These are phyloP conservation scores for Zopfia rhizophila DNA, from an alignment of 2,329 filamentous ascomycete genomes.

Conservation along the genomic window DNA sequence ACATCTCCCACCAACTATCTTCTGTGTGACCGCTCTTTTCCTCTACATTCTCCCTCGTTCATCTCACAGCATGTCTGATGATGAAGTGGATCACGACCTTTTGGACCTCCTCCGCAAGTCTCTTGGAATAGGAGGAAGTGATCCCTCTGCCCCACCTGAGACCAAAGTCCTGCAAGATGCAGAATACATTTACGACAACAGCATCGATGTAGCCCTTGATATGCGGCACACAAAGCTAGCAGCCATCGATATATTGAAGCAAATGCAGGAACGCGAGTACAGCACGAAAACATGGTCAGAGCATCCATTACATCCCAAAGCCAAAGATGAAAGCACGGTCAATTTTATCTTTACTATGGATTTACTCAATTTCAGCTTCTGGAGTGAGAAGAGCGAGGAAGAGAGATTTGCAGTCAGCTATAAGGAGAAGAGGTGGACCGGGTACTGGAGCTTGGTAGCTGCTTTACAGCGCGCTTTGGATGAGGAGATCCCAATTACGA, in stretches of 20 bases:
- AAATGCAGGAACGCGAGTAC: constrained; percentile 87
- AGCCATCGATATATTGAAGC: constrained; percentile 78
- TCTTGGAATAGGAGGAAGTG: constrained; percentile 68
- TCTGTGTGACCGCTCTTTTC: too few species aligned
- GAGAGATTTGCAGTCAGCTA: constrained; percentile 88
- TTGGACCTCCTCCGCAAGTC: constrained; percentile 86
- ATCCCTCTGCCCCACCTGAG: constrained; percentile 70
- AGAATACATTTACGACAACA: constrained; percentile 89
- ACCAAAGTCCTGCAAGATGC: constrained; percentile 85
- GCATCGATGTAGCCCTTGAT: constrained; percentile 90
- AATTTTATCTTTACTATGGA: constrained; percentile 99
- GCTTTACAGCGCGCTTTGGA: constrained; percentile 87
- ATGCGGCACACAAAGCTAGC: constrained; percentile 84
- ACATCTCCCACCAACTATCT: too few species aligned
- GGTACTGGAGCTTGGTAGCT: constrained; percentile 94
- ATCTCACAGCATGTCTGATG: constrained; percentile 81
- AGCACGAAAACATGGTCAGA: constrained; percentile 87
- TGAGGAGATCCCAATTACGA: constrained; percentile 90
- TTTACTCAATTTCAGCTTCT: constrained; percentile 95
- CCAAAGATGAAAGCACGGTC: constrained; percentile 80
- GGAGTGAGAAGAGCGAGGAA: constrained; percentile 77
- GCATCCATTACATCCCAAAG: constrained; percentile 88
- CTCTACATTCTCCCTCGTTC: too few species aligned
- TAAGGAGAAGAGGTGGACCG: constrained; percentile 83
- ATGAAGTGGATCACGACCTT: constrained; percentile 89